A percentile compares a stretch with the other conserved stretches of the same genome.
Conservation (phyloP, 2,329 filamentous ascomycete genomes). For the Phialemoniopsis sp. region DNA sequence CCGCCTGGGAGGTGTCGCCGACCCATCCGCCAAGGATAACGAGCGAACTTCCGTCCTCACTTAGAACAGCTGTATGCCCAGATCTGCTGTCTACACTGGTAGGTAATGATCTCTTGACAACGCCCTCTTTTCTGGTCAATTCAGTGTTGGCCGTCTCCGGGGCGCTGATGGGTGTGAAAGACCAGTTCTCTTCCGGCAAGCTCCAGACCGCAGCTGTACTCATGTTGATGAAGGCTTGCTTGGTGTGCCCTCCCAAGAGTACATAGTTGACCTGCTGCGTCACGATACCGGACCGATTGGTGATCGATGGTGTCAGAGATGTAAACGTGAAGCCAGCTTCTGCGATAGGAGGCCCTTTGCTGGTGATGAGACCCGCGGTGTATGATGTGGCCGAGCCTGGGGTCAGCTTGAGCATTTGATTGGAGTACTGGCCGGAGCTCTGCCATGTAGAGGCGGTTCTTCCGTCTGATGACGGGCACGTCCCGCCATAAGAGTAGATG, state of each 20-base stretch:
- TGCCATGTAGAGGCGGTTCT: slow-evolving; percentile 53
- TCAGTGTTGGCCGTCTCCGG: slow-evolving; percentile 44
- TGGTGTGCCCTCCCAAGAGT: slow-evolving; percentile 80
- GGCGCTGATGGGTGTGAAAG: slow-evolving; percentile 65
- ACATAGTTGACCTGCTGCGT: slow-evolving; percentile 76
- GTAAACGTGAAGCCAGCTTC: slow-evolving; percentile 89
- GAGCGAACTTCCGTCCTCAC: slow-evolving; percentile 71
- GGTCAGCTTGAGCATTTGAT: slow-evolving; percentile 67
- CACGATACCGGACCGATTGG: slow-evolving; percentile 59
- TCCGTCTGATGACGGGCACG: slow-evolving; percentile 61
- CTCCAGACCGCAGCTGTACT: slow-evolving; percentile 85
- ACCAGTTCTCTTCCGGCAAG: slow-evolving; percentile 82
- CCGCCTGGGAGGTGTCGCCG: slow-evolving; percentile 70
- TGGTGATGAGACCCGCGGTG: slow-evolving; percentile 30
- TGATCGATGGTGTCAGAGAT: slow-evolving; percentile 63
- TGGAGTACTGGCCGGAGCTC: slow-evolving; percentile 70
- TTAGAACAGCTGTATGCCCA: slow-evolving; percentile 81
- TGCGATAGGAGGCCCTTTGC: slow-evolving; percentile 62
- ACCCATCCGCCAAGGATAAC: slow-evolving; percentile 91
- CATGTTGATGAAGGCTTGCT: slow-evolving; percentile 87
- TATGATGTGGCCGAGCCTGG: slow-evolving; percentile 34
- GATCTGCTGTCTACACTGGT: slow-evolving; percentile 70
- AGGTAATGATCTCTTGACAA: slow-evolving; percentile 1
- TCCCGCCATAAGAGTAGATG: slow-evolving; percentile 81
- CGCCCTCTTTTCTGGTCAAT: slow-evolving; percentile 37